Evolutionary conservation across 345 rosid species (phyloP).

Genomic region (Populus pruinosa): DNA sequence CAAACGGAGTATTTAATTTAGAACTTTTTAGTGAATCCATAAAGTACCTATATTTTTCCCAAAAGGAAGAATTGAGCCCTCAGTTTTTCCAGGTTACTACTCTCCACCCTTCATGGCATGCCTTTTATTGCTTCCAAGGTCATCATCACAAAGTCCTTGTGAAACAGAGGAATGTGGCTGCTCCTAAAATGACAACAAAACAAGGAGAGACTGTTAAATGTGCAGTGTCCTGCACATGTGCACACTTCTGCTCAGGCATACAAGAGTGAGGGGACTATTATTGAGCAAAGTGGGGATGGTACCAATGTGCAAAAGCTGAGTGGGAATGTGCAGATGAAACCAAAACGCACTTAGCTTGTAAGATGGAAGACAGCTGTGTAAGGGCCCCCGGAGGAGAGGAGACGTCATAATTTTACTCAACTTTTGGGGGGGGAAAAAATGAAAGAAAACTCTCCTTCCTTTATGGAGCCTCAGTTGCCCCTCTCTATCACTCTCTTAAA

Average conservation of each 20-base stretch:
- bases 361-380: conserved; percentile 38
- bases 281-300: conserved; percentile 29
- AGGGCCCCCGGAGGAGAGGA: conserved; percentile 22
- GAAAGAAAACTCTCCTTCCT: neutral
- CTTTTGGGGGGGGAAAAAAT: neutral
- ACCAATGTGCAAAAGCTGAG: conserved; percentile 16
- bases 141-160: too few relatives aligned
- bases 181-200: neutral
- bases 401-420: neutral
- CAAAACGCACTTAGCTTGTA: conserved; percentile 31
- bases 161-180: neutral
- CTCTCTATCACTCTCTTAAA: too few relatives aligned
- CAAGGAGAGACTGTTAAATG: neutral
- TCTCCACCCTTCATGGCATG: too few relatives aligned
- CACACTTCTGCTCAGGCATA: too few relatives aligned
- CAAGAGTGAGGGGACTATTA: conserved; percentile 12
- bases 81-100: too few relatives aligned
- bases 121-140: too few relatives aligned
- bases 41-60: too few relatives aligned
- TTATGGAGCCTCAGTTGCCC: neutral
- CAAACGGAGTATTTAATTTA: too few relatives aligned
- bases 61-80: too few relatives aligned
- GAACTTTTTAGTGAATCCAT: too few relatives aligned
- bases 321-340: conserved; percentile 28
- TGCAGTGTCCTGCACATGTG: neutral